Evolutionary conservation across 2,329 filamentous ascomycete species (phyloP).

Genomic region (Nemania sp.): DNA sequence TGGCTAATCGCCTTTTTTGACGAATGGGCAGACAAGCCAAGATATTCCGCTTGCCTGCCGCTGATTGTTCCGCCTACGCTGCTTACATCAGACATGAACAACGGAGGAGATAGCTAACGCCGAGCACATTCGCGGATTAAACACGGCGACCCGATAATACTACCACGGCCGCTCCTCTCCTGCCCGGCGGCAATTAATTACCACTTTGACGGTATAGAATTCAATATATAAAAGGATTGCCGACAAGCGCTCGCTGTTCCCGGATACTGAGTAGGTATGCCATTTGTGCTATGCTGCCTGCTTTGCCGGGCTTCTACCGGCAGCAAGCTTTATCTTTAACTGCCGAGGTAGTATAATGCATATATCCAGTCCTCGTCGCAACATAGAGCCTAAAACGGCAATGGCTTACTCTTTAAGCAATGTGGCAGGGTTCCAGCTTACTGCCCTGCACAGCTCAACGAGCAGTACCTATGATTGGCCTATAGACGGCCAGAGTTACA

Average conservation of each 20-base stretch:
- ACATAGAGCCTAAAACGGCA: constrained; percentile 13
- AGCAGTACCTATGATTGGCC: constrained; percentile 4
- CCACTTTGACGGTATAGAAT: neutral
- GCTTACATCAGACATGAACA: neutral
- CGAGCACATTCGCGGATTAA: too few species aligned
- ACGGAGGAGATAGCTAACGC: too few species aligned
- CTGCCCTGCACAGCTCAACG: neutral
- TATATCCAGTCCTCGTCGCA: constrained; percentile 2
- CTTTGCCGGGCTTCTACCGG: too few species aligned
- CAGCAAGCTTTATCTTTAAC: neutral
- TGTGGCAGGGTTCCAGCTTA: constrained; percentile 9
- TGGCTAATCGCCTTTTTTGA: neutral
- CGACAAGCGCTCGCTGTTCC: too few species aligned
- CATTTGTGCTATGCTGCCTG: too few species aligned
- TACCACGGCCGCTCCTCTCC: neutral
- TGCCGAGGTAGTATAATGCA: neutral
- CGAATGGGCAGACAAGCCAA: neutral
- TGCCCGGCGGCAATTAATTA: too few species aligned
- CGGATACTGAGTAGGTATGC: too few species aligned
- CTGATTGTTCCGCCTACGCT: neutral
- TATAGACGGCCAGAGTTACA: neutral
- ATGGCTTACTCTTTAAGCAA: constrained; percentile 11
- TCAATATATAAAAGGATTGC: too few species aligned
- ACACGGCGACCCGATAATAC: constrained; percentile 1
- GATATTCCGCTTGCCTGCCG: neutral